Conservation (phyloP, 2,329 filamentous ascomycete genomes). For the Microcera coccophila region DNA sequence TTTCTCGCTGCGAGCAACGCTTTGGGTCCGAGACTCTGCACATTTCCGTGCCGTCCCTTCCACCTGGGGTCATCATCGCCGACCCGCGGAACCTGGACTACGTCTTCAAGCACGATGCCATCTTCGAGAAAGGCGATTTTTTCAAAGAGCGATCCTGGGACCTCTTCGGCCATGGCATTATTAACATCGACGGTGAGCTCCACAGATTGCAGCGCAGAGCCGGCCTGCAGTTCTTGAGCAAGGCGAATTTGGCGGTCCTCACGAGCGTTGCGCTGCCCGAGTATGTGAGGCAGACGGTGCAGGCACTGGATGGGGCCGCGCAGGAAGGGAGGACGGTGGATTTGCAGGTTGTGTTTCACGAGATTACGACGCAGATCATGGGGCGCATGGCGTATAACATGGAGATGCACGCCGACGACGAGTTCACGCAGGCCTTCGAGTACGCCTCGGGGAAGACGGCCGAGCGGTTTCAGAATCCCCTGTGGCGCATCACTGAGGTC, state of each 20-base stretch:
- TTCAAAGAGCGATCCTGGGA: constrained; percentile 59
- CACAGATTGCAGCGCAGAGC: constrained; percentile 63
- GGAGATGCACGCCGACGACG: constrained; percentile 60
- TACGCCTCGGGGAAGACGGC: constrained; percentile 58
- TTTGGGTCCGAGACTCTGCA: constrained; percentile 59
- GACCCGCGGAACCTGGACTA: constrained; percentile 60
- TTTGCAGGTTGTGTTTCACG: constrained; percentile 57
- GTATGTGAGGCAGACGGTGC: constrained; percentile 45
- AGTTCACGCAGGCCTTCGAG: constrained; percentile 59
- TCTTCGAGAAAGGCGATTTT: constrained; percentile 60
- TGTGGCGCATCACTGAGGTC: constrained; percentile 57
- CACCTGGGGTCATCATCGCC: constrained; percentile 60
- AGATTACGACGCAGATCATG: constrained; percentile 63
- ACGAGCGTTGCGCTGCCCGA: constrained; percentile 55
- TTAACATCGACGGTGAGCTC: constrained; percentile 61
- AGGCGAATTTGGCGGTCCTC: constrained; percentile 53
- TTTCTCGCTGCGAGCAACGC: constrained; percentile 52
- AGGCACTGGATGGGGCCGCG: constrained; percentile 32
- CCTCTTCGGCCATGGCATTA: constrained; percentile 63
- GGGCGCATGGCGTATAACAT: constrained; percentile 67
- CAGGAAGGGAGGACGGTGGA: constrained; percentile 40
- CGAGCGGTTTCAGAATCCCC: constrained; percentile 61
- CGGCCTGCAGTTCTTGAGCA: constrained; percentile 56
- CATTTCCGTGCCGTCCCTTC: constrained; percentile 59
- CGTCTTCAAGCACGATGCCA: constrained; percentile 56